Base-by-base conservation (phyloP, 148 eudicot genomes). In the Rhododendron kiyosumense region DNA sequence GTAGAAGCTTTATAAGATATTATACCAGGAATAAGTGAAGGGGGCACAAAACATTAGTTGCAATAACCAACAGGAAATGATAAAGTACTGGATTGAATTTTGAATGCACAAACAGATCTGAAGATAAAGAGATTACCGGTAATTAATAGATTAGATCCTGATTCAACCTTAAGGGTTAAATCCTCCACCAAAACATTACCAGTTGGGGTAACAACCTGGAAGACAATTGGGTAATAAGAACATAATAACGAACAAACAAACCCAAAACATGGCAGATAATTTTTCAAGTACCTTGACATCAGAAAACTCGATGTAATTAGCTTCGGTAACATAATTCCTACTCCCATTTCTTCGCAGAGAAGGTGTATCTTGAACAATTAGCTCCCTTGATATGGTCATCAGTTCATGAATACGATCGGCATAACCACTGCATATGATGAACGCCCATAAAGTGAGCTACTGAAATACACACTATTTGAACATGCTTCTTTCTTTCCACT, bases 351-450 rank as follows among this genome's bases (percentile, higher is more conserved):
- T 89, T 83, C 83, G 94, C 51, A 91, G 88, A 85, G 92, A 92
- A 85, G 94, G 90, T 73, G 85, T 59, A 86, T 94, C 98, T 54
- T 87, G 93, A 82, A 61, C 79, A 81, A 95, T 90, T 87, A 97
- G 89, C 86, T 97, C 99, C 84, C 95, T 90, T 77, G 99, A 94
- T 85, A 95, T 89, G 46, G 88, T 88, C 94, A 97, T 89, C 87
- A 97, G 91, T 88, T 97, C 99, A 86, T 97, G 99, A 65, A 97
- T 97, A 54, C 99, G 96, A 87, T 94, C 99, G 11, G 99, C 99
- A 89, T 95, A 97, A 78, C 99, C 99, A 91, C 99, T 97, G 95
- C 91, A 91, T 85, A 71, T 63, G 28, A 38, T 18, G 18, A 73
- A 49, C 11, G 2, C 74, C 45, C n/a, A 71, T 0, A 71, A 71